A percentile compares a stretch with the other conserved stretches of the same genome.
Evolutionary conservation across 2,329 filamentous ascomycete genomes (phyloP).

Genomic region (Colletotrichum sp.): DNA sequence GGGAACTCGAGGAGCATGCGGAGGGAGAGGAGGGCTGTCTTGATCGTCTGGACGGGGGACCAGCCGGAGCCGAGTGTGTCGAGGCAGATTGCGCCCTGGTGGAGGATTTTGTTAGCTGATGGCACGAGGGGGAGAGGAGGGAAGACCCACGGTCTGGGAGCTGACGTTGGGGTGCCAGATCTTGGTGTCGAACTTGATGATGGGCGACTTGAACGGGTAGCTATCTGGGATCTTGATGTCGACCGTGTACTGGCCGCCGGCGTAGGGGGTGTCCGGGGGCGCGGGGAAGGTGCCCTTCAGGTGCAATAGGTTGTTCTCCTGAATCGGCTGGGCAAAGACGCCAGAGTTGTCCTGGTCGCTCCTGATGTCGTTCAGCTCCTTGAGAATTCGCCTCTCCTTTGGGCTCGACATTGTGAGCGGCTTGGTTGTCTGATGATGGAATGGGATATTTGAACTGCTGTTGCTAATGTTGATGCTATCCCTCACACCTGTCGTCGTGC

Average conservation of each 20-base stretch:
- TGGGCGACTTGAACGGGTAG: slow-evolving; percentile 92
- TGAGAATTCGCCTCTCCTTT: slow-evolving; percentile 67
- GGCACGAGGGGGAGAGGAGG: not conserved
- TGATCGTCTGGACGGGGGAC: slow-evolving; percentile 97
- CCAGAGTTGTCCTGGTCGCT: slow-evolving; percentile 76
- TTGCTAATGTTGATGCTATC: not conserved
- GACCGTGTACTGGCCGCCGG: slow-evolving; percentile 81
- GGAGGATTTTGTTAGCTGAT: not conserved
- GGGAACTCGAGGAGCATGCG: slow-evolving; percentile 92
- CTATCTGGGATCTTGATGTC: slow-evolving; percentile 87
- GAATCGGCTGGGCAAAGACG: slow-evolving; percentile 71
- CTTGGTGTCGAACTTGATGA: slow-evolving; percentile 90
- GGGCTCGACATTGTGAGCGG: slow-evolving; percentile 50
- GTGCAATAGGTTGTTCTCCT: slow-evolving; percentile 76
- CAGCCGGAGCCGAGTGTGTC: slow-evolving; percentile 89
- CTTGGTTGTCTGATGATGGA: not conserved
- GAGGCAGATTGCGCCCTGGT: slow-evolving; percentile 91
- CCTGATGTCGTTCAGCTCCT: slow-evolving; percentile 79
- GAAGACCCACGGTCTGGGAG: slow-evolving; percentile 78
- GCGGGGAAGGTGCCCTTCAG: slow-evolving; percentile 84
- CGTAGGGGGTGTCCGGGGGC: slow-evolving; percentile 92
- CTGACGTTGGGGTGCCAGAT: slow-evolving; percentile 98
- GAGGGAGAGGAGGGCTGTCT: slow-evolving; percentile 90
- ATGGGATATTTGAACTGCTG: not conserved
- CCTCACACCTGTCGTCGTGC: not conserved